Evolutionary conservation across 2,329 filamentous ascomycete species (phyloP).

Genomic region (Byssothecium circinans): DNA sequence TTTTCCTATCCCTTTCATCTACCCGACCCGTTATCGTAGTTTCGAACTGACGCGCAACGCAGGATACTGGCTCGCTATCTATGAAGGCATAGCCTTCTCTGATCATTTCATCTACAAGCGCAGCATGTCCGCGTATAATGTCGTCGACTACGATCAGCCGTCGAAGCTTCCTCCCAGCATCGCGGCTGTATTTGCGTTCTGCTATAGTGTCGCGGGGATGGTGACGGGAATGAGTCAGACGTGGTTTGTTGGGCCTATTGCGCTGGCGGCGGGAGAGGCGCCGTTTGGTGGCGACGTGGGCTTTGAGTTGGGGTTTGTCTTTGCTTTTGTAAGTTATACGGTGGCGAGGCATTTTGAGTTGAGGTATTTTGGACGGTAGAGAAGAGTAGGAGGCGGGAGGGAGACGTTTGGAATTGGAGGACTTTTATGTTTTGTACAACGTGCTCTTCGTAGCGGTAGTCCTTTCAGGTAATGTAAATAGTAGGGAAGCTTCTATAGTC

Average conservation of each 20-base stretch:
- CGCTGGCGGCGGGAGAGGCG: slow-evolving; percentile 57
- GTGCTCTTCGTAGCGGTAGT: no score
- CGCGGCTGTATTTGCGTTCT: slow-evolving; percentile 65
- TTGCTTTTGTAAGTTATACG: slow-evolving; percentile 38
- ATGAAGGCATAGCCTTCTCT: slow-evolving; percentile 64
- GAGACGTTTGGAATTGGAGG: no score
- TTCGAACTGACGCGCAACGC: slow-evolving; percentile 21
- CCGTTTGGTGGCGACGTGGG: slow-evolving; percentile 61
- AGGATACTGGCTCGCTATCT: slow-evolving; percentile 75
- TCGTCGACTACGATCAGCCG: slow-evolving; percentile 60
- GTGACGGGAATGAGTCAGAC: slow-evolving; percentile 70
- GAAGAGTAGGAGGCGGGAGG: no score
- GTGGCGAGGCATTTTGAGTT: slow-evolving; percentile 7
- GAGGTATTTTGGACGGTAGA: slow-evolving; percentile 8
- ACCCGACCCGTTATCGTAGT: not conserved
- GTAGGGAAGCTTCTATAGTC: no score
- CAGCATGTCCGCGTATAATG: slow-evolving; percentile 62
- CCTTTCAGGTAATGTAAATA: no score
- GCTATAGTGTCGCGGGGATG: slow-evolving; percentile 65
- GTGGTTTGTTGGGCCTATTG: slow-evolving; percentile 69
- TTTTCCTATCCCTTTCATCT: not conserved
- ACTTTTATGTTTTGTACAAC: not conserved
- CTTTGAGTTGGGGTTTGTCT: slow-evolving; percentile 67
- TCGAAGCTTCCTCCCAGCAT: slow-evolving; percentile 63
- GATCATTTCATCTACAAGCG: slow-evolving; percentile 71